Conservation (phyloP, 345 rosid species). For the Hypericum androsaemum region DNA sequence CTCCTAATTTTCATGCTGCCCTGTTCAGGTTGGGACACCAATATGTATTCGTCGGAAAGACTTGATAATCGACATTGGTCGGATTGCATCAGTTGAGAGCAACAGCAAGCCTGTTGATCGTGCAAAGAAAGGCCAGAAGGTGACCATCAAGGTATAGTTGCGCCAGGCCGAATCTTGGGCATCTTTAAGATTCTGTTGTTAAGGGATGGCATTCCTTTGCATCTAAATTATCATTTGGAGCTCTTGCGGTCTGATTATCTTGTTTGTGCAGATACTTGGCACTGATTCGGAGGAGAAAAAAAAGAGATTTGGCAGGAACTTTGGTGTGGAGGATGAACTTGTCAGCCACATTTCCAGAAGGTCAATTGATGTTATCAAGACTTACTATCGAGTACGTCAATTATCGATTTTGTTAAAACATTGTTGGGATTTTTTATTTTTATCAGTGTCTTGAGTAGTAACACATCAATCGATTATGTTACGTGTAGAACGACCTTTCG, state of each 20-base stretch:
- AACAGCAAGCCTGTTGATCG: constrained; percentile 62
- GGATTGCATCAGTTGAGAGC: constrained; percentile 68
- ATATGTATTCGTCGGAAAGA: constrained; percentile 74
- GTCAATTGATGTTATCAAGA: constrained; percentile 70
- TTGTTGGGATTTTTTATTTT: background rate
- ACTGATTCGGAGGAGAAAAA: constrained; percentile 71
- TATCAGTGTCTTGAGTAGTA: constrained; percentile 4
- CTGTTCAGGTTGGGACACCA: constrained; percentile 71
- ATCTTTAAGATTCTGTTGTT: background rate
- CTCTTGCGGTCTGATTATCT: constrained; percentile 3
- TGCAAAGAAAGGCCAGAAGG: constrained; percentile 78
- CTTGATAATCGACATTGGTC: constrained; percentile 66
- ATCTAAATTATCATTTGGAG: background rate
- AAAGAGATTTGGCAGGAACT: constrained; percentile 84
- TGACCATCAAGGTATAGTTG: constrained; percentile 72
- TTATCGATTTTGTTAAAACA: background rate
- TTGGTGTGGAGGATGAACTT: constrained; percentile 73
- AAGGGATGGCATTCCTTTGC: too few species aligned
- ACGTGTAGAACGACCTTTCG: constrained; percentile 75
- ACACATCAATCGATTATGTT: too few species aligned
- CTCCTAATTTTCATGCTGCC: background rate
- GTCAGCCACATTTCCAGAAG: constrained; percentile 79
- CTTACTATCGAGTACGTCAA: constrained; percentile 60
- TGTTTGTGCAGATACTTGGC: constrained; percentile 45
- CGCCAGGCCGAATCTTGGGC: background rate